A percentile compares a stretch with the other conserved stretches of the same genome.
phyloP scores from a whole-genome alignment of 2,329 filamentous ascomycete genomes.

The Paraphoma chrysanthemicola region DNA sequence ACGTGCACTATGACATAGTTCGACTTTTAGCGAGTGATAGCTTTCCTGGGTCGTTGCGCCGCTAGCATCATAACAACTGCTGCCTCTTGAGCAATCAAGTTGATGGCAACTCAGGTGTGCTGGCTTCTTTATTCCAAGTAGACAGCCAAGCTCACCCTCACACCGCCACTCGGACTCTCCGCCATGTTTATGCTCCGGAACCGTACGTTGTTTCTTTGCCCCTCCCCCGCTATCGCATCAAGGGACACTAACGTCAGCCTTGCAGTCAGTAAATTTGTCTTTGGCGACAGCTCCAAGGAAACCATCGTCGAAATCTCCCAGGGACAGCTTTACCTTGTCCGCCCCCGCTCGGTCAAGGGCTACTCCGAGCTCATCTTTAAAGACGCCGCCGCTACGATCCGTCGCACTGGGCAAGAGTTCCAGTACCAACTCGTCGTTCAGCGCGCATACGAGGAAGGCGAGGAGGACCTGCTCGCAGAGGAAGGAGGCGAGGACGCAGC shows the following conservation, averaged over 20 bases:
- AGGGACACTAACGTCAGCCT: slow-evolving; percentile 27
- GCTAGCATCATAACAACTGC: slow-evolving; percentile 21
- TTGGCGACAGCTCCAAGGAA: slow-evolving; percentile 87
- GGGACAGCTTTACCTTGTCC: slow-evolving; percentile 96
- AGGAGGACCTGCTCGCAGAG: slow-evolving; percentile 88
- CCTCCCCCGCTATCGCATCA: slow-evolving; percentile 38
- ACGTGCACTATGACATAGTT: slow-evolving; percentile 6
- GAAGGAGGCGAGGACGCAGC: slow-evolving; percentile 85
- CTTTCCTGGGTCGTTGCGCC: slow-evolving; percentile 17
- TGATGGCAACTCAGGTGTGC: slow-evolving; percentile 20
- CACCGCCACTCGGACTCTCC: slow-evolving; percentile 14
- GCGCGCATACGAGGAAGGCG: slow-evolving; percentile 95
- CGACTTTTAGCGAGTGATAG: slow-evolving; percentile 14
- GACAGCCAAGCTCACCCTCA: slow-evolving; percentile 17
- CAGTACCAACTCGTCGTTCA: slow-evolving; percentile 98
- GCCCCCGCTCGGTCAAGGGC: slow-evolving; percentile 92
- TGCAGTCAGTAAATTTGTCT: slow-evolving; percentile 88
- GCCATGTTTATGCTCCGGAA: slow-evolving; percentile 52
- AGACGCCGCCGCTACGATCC: slow-evolving; percentile 90
- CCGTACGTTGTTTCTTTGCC: slow-evolving; percentile 41
- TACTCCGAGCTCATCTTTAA: slow-evolving; percentile 99
- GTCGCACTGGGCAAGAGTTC: slow-evolving; percentile 90
- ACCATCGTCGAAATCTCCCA: slow-evolving; percentile 93
- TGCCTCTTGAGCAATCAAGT: slow-evolving; percentile 22
- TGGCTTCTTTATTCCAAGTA: slow-evolving; percentile 25